Evolutionary conservation across 805 yeast genomes (phyloP).

Genomic region (Suhomyces pyralidae): DNA sequence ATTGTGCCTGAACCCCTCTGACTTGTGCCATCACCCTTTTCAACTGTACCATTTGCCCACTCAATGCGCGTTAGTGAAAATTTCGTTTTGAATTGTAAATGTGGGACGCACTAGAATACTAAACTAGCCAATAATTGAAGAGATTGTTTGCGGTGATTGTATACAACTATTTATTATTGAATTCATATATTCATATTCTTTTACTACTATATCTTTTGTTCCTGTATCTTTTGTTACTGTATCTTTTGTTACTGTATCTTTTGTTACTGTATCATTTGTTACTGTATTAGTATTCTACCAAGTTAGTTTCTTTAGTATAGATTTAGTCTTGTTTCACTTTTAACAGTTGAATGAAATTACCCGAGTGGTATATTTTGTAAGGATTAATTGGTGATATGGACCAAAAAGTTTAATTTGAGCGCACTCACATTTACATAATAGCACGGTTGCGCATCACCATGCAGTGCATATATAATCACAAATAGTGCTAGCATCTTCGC

Average conservation of each 20-base stretch:
- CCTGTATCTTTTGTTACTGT: too few relatives aligned
- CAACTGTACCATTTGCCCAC: background rate
- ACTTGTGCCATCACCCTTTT: background rate
- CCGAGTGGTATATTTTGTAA: background rate
- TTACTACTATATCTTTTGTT: too few relatives aligned
- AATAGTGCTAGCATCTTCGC: background rate
- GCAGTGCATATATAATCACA: background rate
- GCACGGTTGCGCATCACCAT: background rate
- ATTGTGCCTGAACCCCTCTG: background rate
- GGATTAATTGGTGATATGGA: too few relatives aligned
- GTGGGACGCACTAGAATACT: constrained; percentile 1
- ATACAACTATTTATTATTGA: too few relatives aligned
- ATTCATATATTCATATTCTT: too few relatives aligned
- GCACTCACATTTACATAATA: background rate
- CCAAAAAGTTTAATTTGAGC: background rate
- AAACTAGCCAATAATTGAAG: background rate
- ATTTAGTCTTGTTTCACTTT: too few relatives aligned
- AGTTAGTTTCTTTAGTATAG: too few relatives aligned
- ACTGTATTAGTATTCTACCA: too few relatives aligned
- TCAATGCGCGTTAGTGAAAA: background rate
- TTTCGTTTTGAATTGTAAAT: background rate
- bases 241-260: too few relatives aligned
- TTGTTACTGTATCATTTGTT: too few relatives aligned
- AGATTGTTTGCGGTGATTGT: background rate
- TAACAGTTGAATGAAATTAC: background rate